Evolutionary conservation across 2,329 filamentous ascomycete species (phyloP).

Genomic region (Trichoderma arundinaceum): DNA sequence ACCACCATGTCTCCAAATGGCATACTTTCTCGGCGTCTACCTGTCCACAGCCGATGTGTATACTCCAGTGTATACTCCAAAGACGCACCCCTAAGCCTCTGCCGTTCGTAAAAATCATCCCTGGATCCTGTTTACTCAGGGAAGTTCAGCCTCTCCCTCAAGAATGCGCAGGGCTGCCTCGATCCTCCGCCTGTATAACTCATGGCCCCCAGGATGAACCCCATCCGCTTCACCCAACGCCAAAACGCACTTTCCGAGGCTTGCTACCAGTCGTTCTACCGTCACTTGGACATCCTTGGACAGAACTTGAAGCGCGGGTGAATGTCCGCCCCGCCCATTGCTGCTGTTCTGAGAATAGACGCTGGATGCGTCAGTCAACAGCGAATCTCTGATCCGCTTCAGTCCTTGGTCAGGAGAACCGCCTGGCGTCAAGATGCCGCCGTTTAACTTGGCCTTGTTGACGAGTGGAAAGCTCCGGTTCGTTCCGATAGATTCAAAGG

Average conservation of each 20-base stretch:
- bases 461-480: constrained; percentile 67
- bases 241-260: constrained; percentile 64
- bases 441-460: constrained; percentile 55
- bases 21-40: background rate
- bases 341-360: constrained; percentile 46
- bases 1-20: background rate
- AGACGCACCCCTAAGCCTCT: background rate
- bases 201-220: constrained; percentile 62
- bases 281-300: constrained; percentile 63
- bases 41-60: background rate
- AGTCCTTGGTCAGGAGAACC: constrained; percentile 58
- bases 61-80: background rate
- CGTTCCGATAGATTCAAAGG: constrained; percentile 63
- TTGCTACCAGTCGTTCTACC: constrained; percentile 64
- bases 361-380: constrained; percentile 56
- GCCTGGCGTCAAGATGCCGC: constrained; percentile 54
- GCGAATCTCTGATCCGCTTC: constrained; percentile 53
- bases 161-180: constrained; percentile 76
- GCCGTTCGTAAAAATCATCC: background rate
- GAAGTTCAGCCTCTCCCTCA: constrained; percentile 59
- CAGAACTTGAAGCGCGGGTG: constrained; percentile 55
- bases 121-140: background rate
- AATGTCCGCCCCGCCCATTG: constrained; percentile 39
- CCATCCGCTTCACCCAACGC: constrained; percentile 61
- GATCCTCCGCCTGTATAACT: constrained; percentile 71